Percentiles rank a stretch among this genome's conserved stretches.
Evolutionary conservation across 306 rosid genomes (phyloP).

Genomic region (Vigna trinervia): DNA sequence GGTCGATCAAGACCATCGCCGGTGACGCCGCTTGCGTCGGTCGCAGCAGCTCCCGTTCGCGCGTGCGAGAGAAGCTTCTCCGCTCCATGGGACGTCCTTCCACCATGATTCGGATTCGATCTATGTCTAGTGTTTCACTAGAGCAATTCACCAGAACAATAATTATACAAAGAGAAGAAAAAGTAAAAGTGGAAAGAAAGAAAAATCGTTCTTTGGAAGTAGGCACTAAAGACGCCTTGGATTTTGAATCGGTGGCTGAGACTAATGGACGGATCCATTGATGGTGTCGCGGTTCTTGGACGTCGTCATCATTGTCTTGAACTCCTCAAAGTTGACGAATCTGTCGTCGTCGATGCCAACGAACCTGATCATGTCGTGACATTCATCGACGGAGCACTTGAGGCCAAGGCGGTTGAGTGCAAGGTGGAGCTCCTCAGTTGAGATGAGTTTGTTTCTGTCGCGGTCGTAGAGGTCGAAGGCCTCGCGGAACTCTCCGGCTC

Average conservation of each 20-base stretch:
- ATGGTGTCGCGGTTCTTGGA: constrained; percentile 1
- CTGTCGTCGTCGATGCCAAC: constrained; percentile 86
- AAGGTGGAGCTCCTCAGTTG: constrained; percentile 63
- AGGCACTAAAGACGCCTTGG: neutral
- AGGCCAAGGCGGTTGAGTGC: constrained; percentile 74
- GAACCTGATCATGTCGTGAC: constrained; percentile 66
- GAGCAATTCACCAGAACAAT: constrained; percentile 12
- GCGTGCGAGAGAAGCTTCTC: no score
- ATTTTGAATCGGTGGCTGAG: neutral
- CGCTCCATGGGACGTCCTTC: no score
- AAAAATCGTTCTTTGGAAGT: neutral
- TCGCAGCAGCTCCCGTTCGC: no score
- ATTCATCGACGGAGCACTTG: constrained; percentile 65
- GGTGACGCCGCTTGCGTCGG: no score
- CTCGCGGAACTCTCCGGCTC: constrained; percentile 57
- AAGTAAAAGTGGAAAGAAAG: neutral
- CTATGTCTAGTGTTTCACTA: neutral
- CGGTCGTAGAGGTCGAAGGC: constrained; percentile 85
- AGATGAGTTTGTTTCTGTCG: constrained; percentile 78
- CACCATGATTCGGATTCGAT: neutral
- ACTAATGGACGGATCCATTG: constrained; percentile 40
- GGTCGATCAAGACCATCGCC: no score
- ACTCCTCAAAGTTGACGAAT: constrained; percentile 75
- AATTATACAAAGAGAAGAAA: neutral
- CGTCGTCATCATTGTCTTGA: constrained; percentile 73